Conservation (phyloP, 208 protist genomes). For the Crithidia mellificae region DNA sequence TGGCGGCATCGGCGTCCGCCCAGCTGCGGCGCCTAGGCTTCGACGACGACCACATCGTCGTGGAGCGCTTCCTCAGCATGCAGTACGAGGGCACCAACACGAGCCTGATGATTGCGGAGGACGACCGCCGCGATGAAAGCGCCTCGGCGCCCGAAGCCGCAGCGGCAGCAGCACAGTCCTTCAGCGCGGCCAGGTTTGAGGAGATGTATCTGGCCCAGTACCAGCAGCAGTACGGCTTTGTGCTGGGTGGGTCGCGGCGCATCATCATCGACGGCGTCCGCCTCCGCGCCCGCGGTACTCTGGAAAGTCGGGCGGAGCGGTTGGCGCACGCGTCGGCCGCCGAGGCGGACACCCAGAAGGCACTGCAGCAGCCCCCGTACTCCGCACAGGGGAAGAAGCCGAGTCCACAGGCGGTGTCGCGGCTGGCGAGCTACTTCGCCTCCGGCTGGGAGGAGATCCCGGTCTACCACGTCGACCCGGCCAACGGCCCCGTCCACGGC, state of each 20-base stretch:
- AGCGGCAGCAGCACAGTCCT: not conserved
- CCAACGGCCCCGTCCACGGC: conserved; percentile 63
- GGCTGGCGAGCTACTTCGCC: conserved; percentile 41
- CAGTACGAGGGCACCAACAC: conserved; percentile 93
- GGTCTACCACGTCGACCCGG: conserved; percentile 56
- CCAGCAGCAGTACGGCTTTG: conserved; percentile 91
- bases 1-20: conserved; percentile 20
- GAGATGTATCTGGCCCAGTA: conserved; percentile 79
- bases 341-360: conserved; percentile 12
- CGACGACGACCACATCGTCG: conserved; percentile 41
- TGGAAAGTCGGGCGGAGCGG: conserved; percentile 29
- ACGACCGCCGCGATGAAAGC: not conserved
- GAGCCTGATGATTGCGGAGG: conserved; percentile 84
- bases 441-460: conserved; percentile 59
- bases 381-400: conserved; percentile 28
- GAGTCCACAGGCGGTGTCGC: conserved; percentile 26
- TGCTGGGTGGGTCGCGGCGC: conserved; percentile 56
- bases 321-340: conserved; percentile 17
- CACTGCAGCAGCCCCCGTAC: conserved; percentile 37
- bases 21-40: conserved; percentile 53
- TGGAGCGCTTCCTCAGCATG: conserved; percentile 84
- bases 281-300: conserved; percentile 67
- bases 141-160: not conserved
- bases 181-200: conserved; percentile 39
- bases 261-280: conserved; percentile 94